Conservation (phyloP, 331 rosid species). For the Dryas integrifolia region DNA sequence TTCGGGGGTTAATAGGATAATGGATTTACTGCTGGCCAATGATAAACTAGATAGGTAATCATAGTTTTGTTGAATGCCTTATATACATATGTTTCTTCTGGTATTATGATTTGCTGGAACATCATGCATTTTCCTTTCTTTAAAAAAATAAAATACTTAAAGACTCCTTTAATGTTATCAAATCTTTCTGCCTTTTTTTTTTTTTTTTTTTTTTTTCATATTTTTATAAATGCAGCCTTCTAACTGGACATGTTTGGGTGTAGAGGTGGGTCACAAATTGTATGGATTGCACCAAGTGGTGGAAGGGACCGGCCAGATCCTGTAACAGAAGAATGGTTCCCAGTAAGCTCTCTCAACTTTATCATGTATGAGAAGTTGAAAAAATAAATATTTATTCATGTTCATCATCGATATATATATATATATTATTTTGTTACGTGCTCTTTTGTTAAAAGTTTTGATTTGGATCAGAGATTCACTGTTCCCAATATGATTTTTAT, state of each 20-base stretch:
- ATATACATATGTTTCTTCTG: background rate
- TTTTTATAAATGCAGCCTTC: conserved; percentile 19
- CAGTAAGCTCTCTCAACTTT: conserved; percentile 55
- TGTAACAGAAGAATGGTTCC: conserved; percentile 62
- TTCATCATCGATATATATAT: background rate
- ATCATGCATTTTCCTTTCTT: background rate
- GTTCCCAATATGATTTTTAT: background rate
- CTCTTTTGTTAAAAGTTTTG: background rate
- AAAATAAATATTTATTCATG: background rate
- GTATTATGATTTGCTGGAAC: background rate
- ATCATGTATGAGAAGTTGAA: background rate
- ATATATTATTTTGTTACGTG: background rate
- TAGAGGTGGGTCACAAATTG: conserved; percentile 86
- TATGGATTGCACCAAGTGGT: conserved; percentile 99
- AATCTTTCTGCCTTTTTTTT: conserved; percentile 14
- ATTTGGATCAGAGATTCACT: background rate
- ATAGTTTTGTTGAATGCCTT: background rate
- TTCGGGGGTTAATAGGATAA: background rate
- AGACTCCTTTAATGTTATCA: background rate
- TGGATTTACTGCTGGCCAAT: background rate
- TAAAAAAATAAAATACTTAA: background rate
- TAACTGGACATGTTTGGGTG: conserved; percentile 19
- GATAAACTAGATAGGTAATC: background rate
- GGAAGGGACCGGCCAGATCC: conserved; percentile 93
- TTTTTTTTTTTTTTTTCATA: background rate